phyloP scores from a whole-genome alignment of 139 green algal genomes.

The Microglena sp. region DNA sequence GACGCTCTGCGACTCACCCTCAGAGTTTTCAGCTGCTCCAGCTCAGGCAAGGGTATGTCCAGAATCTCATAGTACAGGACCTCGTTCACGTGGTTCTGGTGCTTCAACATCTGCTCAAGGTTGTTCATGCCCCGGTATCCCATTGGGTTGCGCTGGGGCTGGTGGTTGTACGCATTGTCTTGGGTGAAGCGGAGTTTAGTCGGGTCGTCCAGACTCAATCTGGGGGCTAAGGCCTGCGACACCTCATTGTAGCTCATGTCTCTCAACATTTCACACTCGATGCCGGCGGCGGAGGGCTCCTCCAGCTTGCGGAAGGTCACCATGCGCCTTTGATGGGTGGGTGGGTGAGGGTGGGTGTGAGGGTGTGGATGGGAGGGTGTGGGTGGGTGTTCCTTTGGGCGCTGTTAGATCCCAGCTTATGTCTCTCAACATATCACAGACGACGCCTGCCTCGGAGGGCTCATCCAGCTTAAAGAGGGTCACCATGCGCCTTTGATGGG shows the following conservation, averaged over 20 bases:
- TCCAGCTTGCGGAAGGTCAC: constrained; percentile 20
- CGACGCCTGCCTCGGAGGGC: constrained; percentile 50
- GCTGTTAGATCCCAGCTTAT: constrained; percentile 78
- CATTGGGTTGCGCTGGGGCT: background rate
- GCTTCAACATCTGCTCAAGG: background rate
- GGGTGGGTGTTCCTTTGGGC: no score
- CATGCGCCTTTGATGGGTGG: constrained; percentile 28
- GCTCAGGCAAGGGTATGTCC: constrained; percentile 82
- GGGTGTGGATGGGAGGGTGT: no score
- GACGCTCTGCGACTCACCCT: constrained; percentile 26
- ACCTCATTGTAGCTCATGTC: constrained; percentile 73
- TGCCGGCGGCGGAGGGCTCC: constrained; percentile 44
- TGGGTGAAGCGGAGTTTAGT: no score
- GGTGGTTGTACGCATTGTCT: no score
- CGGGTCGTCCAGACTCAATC: no score
- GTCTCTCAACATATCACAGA: constrained; percentile 74
- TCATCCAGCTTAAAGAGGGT: constrained; percentile 19
- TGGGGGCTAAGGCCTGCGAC: no score
- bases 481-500: constrained; percentile 28
- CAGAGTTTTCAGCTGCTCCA: constrained; percentile 55
- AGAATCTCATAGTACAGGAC: constrained; percentile 90
- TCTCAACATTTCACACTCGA: constrained; percentile 76
- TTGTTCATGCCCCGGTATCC: background rate
- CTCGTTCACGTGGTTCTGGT: constrained; percentile 25
- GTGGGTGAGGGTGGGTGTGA: no score